Evolutionary conservation across 108 stramenopile genomes (phyloP).

Genomic region (Cyclotella kingstonii): DNA sequence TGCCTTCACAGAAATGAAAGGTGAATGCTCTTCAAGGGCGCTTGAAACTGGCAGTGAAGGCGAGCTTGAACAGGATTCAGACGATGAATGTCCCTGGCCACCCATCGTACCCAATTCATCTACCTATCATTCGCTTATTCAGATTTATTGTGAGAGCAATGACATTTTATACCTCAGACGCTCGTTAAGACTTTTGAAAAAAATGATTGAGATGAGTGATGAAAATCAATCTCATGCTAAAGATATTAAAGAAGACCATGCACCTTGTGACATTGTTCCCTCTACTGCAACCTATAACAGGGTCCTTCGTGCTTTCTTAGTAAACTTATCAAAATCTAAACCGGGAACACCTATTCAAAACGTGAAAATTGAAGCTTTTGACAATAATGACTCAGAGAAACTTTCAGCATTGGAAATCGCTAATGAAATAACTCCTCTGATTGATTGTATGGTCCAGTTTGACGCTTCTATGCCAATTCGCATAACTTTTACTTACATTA

Average conservation of each 20-base stretch:
- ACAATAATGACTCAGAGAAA: background rate
- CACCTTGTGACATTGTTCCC: conserved; percentile 18
- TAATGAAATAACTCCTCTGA: conserved; percentile 14
- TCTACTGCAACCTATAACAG: conserved; percentile 40
- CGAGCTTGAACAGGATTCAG: background rate
- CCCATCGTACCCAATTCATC: conserved; percentile 20
- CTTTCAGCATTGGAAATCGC: conserved; percentile 8
- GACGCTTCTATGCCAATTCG: conserved; percentile 32
- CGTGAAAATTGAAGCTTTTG: background rate
- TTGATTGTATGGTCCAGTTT: conserved; percentile 40
- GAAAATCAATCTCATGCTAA: background rate
- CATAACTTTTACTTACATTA: conserved; percentile 23
- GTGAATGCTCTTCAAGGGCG: background rate
- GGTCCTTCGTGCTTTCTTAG: conserved; percentile 30
- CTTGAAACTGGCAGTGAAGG: background rate
- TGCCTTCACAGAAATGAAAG: background rate
- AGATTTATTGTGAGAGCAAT: conserved; percentile 31
- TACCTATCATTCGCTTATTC: conserved; percentile 41
- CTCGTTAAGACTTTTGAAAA: conserved; percentile 14
- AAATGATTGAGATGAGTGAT: conserved; percentile 23
- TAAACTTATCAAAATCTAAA: conserved; percentile 5
- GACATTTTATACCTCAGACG: conserved; percentile 13
- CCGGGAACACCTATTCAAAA: background rate
- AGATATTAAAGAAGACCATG: background rate
- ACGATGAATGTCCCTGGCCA: background rate